phyloP scores from a whole-genome alignment of 176 grass and related monocot genomes.

The Cocos nucifera region DNA sequence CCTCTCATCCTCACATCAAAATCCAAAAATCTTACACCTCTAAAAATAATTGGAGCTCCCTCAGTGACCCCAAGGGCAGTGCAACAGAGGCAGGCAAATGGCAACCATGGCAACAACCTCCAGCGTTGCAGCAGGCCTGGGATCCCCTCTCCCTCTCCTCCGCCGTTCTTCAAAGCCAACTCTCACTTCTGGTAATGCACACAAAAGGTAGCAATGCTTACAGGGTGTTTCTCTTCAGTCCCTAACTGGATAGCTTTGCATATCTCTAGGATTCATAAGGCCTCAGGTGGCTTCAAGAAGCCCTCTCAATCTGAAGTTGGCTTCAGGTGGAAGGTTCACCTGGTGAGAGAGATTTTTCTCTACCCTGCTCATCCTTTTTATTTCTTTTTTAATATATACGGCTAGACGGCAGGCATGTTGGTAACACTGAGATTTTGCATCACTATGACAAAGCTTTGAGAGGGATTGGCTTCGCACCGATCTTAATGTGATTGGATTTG shows the following conservation, averaged over 20 bases:
- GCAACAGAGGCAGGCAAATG: neutral
- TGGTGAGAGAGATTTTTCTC: slow-evolving; percentile 23
- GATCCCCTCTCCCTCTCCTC: neutral
- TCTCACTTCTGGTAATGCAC: slow-evolving; percentile 1
- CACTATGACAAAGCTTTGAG: slow-evolving; percentile 33
- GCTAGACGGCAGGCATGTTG: no score
- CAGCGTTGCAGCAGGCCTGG: slow-evolving; percentile 2
- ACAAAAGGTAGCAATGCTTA: no score
- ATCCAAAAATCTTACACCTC: neutral
- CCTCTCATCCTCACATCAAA: neutral
- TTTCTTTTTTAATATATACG: no score
- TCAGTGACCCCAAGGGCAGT: neutral
- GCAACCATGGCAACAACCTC: slow-evolving; percentile 11
- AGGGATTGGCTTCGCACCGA: slow-evolving; percentile 86
- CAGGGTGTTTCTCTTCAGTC: no score
- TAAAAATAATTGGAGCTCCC: neutral
- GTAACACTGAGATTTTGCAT: neutral
- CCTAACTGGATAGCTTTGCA: no score
- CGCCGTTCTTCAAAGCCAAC: neutral
- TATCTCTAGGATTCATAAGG: slow-evolving; percentile 29
- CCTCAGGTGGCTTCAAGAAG: slow-evolving; percentile 48
- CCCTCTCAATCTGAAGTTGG: slow-evolving; percentile 40
- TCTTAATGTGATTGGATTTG: slow-evolving; percentile 90
- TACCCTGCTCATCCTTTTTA: no score
- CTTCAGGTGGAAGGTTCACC: slow-evolving; percentile 60